These are phyloP conservation scores for Larix kaempferi DNA, from an alignment of 75 land plant genomes.

Conservation along the genomic window DNA sequence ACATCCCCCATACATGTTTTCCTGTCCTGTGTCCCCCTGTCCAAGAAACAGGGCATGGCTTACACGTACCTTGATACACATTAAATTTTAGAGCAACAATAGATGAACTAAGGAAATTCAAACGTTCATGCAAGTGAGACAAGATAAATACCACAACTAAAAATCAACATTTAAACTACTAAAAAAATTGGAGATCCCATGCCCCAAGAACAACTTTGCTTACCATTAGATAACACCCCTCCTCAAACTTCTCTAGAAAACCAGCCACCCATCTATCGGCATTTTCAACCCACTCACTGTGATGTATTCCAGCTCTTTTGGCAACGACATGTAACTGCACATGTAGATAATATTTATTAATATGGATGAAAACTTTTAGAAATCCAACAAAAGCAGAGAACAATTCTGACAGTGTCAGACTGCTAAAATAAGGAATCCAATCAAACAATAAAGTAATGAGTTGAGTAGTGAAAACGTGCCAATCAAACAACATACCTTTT, in stretches of 20 bases:
- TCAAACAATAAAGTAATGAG: not conserved
- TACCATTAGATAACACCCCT: slow-evolving; percentile 94
- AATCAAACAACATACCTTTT: slow-evolving; percentile 30
- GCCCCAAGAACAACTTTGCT: not conserved
- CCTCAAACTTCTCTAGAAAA: slow-evolving; percentile 97
- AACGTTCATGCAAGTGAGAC: not conserved
- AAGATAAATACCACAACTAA: not conserved
- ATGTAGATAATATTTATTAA: not conserved
- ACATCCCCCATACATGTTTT: no score
- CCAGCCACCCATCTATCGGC: slow-evolving; percentile 98
- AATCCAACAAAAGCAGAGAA: not conserved
- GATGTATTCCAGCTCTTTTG: slow-evolving; percentile 81
- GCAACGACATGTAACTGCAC: slow-evolving; percentile 80
- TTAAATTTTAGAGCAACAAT: no score
- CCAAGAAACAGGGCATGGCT: no score
- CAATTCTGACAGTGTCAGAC: not conserved
- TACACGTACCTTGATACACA: no score
- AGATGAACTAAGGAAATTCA: no score
- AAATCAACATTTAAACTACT: not conserved
- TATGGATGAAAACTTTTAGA: not conserved
- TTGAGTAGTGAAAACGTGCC: not conserved
- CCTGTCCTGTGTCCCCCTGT: no score
- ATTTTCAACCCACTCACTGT: slow-evolving; percentile 94
- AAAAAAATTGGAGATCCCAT: no score
- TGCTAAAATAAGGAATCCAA: not conserved